A percentile compares a stretch with the other conserved stretches of the same genome.
These are phyloP conservation scores for Didymellaceae sp. DNA, from an alignment of 2,329 filamentous ascomycete species.

Conservation along the genomic window DNA sequence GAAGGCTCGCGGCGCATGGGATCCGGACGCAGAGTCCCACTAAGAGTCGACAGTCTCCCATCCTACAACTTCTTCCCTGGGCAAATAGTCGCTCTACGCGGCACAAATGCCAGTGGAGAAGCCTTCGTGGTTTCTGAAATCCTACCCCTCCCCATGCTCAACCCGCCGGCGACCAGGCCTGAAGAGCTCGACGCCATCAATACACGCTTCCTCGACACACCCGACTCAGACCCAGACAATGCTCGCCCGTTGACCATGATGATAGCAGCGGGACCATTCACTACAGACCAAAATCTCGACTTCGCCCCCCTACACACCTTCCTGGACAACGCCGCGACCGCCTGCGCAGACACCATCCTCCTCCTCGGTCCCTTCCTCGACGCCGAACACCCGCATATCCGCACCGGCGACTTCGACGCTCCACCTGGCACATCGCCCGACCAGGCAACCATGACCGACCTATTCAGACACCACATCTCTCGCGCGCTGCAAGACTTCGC, in stretches of 20 bases:
- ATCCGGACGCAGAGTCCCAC: conserved; percentile 78
- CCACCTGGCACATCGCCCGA: conserved; percentile 63
- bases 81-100: conserved; percentile 86
- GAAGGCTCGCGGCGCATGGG: conserved; percentile 87
- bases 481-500: conserved; percentile 74
- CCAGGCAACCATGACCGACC: conserved; percentile 77
- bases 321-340: conserved; percentile 76
- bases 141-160: conserved; percentile 75
- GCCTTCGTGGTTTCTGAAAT: conserved; percentile 82
- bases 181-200: conserved; percentile 71
- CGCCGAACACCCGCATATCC: conserved; percentile 85
- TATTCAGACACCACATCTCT: conserved; percentile 83
- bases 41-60: conserved; percentile 74
- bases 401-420: conserved; percentile 58
- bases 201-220: conserved; percentile 69
- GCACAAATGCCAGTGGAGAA: conserved; percentile 84
- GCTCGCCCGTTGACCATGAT: conserved; percentile 75
- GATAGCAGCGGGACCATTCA: conserved; percentile 86
- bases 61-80: conserved; percentile 90
- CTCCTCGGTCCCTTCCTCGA: conserved; percentile 90
- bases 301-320: conserved; percentile 86
- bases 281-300: conserved; percentile 87
- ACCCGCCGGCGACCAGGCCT: conserved; percentile 73
- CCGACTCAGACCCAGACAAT: conserved; percentile 58
- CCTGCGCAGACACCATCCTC: conserved; percentile 78